Conservation (phyloP, 2,329 filamentous ascomycete genomes). For the Phyllosticta citribraziliensis region DNA sequence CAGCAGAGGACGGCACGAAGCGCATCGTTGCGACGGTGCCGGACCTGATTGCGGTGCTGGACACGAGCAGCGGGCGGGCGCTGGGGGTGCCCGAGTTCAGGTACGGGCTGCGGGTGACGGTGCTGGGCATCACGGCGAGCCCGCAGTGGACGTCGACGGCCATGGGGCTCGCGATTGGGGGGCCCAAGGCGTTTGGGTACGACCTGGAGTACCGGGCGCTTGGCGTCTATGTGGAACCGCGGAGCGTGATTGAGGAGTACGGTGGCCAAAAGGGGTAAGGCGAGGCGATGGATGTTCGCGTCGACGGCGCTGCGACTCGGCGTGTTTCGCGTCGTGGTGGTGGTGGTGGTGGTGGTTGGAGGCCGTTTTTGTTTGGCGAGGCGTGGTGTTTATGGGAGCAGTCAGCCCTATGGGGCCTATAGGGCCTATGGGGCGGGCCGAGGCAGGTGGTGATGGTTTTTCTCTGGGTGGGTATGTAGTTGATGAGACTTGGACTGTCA, state of each 20-base stretch:
- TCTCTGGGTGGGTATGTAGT: too few relatives aligned
- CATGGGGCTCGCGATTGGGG: constrained; percentile 3
- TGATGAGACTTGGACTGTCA: too few relatives aligned
- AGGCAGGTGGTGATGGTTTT: too few relatives aligned
- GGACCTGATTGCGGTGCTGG: constrained; percentile 8
- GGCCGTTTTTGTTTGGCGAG: too few relatives aligned
- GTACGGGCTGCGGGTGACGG: constrained; percentile 7
- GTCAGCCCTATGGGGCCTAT: too few relatives aligned
- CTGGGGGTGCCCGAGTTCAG: constrained; percentile 9
- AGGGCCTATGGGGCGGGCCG: too few relatives aligned
- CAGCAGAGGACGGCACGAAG: constrained; percentile 24
- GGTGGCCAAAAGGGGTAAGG: not conserved
- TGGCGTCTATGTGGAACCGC: constrained; percentile 9
- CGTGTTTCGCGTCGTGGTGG: not conserved
- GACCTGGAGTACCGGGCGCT: constrained; percentile 7
- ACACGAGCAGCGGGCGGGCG: constrained; percentile 5
- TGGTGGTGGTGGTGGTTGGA: too few relatives aligned
- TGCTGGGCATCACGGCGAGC: constrained; percentile 10
- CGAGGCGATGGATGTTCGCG: not conserved
- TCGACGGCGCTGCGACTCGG: not conserved
- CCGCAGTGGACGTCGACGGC: constrained; percentile 7
- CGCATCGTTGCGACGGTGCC: constrained; percentile 39
- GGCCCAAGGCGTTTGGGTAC: constrained; percentile 10
- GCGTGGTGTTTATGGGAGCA: too few relatives aligned
- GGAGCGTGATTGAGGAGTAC: constrained; percentile 10